A percentile compares a stretch with the other conserved stretches of the same genome.
phyloP scores from a whole-genome alignment of 176 grass and related monocot genomes.

The Triticum turgidum region DNA sequence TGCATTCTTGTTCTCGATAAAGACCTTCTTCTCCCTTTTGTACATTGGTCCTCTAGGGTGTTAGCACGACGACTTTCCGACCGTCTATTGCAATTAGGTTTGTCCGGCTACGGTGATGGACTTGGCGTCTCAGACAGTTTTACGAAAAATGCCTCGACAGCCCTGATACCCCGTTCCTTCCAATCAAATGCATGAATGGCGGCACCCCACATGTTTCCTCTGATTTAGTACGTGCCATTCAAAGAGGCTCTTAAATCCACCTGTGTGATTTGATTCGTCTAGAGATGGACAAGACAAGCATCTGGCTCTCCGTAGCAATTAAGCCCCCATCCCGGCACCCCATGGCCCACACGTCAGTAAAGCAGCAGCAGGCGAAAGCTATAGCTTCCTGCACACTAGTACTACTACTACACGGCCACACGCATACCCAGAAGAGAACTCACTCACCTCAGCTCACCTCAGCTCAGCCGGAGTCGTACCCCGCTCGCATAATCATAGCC shows the following conservation, averaged over 20 bases:
- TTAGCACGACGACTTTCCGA: too few relatives aligned
- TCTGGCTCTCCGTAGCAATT: neutral
- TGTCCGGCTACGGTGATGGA: too few relatives aligned
- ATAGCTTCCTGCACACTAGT: constrained; percentile 20
- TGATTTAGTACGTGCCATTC: neutral
- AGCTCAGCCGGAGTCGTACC: too few relatives aligned
- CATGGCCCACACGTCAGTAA: constrained; percentile 14
- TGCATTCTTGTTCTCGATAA: too few relatives aligned
- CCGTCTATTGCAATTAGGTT: too few relatives aligned
- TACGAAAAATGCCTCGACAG: rapidly evolving
- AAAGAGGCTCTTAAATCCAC: neutral
- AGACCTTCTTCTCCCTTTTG: too few relatives aligned
- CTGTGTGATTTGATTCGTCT: neutral
- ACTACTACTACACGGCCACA: constrained; percentile 2
- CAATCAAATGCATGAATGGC: neutral
- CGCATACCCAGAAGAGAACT: constrained; percentile 34
- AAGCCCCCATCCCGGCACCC: neutral
- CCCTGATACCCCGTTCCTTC: neutral
- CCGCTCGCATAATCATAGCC: constrained; percentile 14
- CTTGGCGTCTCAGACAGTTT: too few relatives aligned
- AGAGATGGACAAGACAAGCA: neutral
- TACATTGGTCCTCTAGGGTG: too few relatives aligned
- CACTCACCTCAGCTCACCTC: too few relatives aligned
- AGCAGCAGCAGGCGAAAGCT: neutral
- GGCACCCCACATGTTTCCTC: neutral